phyloP scores from a whole-genome alignment of 352 stramenopile species.

The Phytopythium chamaehyphon region DNA sequence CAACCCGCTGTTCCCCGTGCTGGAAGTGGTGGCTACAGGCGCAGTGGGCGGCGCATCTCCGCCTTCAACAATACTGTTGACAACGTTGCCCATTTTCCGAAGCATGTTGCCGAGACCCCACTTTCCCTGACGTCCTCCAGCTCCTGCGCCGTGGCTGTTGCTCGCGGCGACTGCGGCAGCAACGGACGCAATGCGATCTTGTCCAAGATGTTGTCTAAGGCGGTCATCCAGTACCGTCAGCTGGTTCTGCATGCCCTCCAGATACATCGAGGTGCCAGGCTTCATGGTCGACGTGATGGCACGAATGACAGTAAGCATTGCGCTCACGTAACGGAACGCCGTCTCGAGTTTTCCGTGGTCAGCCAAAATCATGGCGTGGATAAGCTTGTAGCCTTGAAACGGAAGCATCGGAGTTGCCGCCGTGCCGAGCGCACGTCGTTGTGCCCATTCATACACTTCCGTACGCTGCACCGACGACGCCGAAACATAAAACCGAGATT shows the following conservation, averaged over 20 bases:
- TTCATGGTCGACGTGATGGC: conserved; percentile 76
- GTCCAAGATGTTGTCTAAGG: conserved; percentile 77
- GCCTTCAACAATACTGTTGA: conserved; percentile 82
- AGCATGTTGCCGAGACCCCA: conserved; percentile 77
- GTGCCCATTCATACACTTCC: conserved; percentile 83
- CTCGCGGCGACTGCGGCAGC: conserved; percentile 23
- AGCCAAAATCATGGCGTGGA: conserved; percentile 82
- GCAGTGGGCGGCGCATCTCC: conserved; percentile 32
- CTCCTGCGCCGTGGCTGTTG: conserved; percentile 10
- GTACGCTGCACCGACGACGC: conserved; percentile 73
- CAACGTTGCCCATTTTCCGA: conserved; percentile 86
- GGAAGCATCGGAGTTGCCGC: conserved; percentile 64
- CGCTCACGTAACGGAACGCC: conserved; percentile 84
- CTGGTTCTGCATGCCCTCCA: conserved; percentile 87
- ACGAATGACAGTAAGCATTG: conserved; percentile 79
- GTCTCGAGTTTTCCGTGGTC: conserved; percentile 82
- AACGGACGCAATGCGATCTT: conserved; percentile 68
- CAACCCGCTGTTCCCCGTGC: conserved; percentile 13
- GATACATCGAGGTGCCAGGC: conserved; percentile 77
- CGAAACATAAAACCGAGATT: conserved; percentile 84
- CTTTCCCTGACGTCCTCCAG: conserved; percentile 57
- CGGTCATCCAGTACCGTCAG: conserved; percentile 83
- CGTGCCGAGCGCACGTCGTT: conserved; percentile 48
- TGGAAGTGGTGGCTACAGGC: conserved; percentile 5
- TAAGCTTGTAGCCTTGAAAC: conserved; percentile 89